phyloP scores from a whole-genome alignment of 768 basidiomycete species.

The Boletus rubroflammeus region DNA sequence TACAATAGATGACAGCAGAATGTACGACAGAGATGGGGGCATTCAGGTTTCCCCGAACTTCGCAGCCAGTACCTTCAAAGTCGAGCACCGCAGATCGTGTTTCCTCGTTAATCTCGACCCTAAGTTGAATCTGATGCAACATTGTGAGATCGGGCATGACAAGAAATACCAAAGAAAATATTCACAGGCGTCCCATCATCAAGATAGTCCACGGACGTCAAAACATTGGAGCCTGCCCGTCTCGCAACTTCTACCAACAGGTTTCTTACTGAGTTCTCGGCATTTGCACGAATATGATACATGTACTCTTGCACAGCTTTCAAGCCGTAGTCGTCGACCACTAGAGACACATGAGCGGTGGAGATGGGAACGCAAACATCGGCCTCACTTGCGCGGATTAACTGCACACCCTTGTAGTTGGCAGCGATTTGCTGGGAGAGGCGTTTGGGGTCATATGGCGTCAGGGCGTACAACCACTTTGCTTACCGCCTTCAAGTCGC shows the following conservation, averaged over 20 bases:
- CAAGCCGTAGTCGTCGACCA: conserved; percentile 84
- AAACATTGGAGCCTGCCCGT: conserved; percentile 58
- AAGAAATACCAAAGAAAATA: conserved; percentile 1
- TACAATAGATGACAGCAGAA: conserved; percentile 85
- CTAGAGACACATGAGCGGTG: conserved; percentile 33
- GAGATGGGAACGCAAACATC: neutral
- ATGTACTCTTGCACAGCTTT: conserved; percentile 90
- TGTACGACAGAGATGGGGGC: conserved; percentile 83
- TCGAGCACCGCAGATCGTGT: conserved; percentile 81
- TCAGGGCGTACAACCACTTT: neutral
- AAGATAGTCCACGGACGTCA: conserved; percentile 76
- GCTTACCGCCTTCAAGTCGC: conserved; percentile 83
- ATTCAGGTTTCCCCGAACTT: conserved; percentile 84
- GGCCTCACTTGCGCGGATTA: conserved; percentile 72
- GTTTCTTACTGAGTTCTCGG: conserved; percentile 81
- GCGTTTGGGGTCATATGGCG: neutral
- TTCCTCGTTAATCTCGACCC: conserved; percentile 70
- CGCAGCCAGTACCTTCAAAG: conserved; percentile 79
- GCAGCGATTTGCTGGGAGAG: conserved; percentile 79
- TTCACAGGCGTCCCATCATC: conserved; percentile 83
- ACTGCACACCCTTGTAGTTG: conserved; percentile 86
- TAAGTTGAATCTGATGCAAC: conserved; percentile 58
- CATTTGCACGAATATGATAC: conserved; percentile 86
- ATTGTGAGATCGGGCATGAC: conserved; percentile 1
- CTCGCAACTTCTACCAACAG: conserved; percentile 73